A percentile compares a stretch with the other conserved stretches of the same genome.
These are phyloP conservation scores for Elongisporangium anandrum DNA, from an alignment of 352 stramenopile species.

Conservation along the genomic window DNA sequence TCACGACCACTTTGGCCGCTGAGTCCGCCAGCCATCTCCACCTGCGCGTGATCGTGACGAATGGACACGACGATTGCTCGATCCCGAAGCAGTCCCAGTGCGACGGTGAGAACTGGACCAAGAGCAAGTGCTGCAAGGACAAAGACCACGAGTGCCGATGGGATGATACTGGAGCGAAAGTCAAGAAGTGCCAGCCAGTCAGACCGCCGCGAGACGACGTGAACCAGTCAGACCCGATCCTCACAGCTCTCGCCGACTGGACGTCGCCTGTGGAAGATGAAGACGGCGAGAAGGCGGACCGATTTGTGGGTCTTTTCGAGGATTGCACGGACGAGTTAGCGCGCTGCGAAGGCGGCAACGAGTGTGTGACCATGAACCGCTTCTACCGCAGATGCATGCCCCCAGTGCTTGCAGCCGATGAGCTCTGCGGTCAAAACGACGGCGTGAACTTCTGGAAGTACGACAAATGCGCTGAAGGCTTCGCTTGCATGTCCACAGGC, in stretches of 20 bases:
- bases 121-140: constrained; percentile 5
- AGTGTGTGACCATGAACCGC: background rate
- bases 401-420: background rate
- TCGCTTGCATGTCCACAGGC: background rate
- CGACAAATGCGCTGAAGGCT: background rate
- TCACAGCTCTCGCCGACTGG: background rate
- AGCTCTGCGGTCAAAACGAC: constrained; percentile 1
- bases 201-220: background rate
- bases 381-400: background rate
- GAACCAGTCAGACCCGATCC: background rate
- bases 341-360: background rate
- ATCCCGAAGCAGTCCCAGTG: constrained; percentile 3
- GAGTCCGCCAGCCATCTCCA: background rate
- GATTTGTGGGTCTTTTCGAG: background rate
- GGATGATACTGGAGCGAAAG: background rate
- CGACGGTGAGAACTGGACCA: constrained; percentile 5
- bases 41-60: background rate
- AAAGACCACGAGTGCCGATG: constrained; percentile 1
- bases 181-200: constrained; percentile 2
- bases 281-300: background rate
- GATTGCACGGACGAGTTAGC: background rate
- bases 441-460: constrained; percentile 3
- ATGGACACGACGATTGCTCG: background rate
- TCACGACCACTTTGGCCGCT: background rate
- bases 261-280: background rate